phyloP scores from a whole-genome alignment of 768 basidiomycete genomes.

The Termitomyces heimii region DNA sequence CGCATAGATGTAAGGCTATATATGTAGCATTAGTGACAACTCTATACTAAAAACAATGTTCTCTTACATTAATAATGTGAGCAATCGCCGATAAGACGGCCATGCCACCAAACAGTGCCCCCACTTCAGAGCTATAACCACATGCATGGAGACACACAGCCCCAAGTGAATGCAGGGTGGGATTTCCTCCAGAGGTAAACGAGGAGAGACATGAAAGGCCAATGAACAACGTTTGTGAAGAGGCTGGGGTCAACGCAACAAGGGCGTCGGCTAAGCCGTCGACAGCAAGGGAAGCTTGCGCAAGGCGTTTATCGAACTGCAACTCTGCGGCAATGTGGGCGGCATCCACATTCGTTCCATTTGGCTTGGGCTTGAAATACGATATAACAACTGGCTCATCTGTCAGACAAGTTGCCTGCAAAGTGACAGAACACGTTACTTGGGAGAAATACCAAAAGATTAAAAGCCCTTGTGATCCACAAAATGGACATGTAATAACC shows the following conservation, averaged over 20 bases:
- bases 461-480: constrained; percentile 57
- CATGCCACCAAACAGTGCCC: constrained; percentile 67
- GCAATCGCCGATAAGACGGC: constrained; percentile 62
- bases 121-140: constrained; percentile 40
- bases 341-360: constrained; percentile 24
- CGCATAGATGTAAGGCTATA: constrained; percentile 65
- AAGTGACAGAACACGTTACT: constrained; percentile 33
- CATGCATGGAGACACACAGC: constrained; percentile 61
- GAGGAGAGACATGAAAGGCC: constrained; percentile 56
- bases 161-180: constrained; percentile 63
- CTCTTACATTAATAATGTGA: constrained; percentile 51
- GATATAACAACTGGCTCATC: constrained; percentile 47
- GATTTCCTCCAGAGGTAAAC: constrained; percentile 64
- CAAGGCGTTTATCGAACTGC: constrained; percentile 62
- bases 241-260: constrained; percentile 46
- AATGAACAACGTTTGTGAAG: constrained; percentile 49
- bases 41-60: neutral
- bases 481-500: constrained; percentile 73
- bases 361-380: constrained; percentile 50
- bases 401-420: neutral
- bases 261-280: constrained; percentile 62
- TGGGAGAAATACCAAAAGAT: constrained; percentile 64
- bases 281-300: constrained; percentile 57
- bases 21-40: neutral
- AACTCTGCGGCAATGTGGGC: constrained; percentile 53